A percentile compares a stretch with the other conserved stretches of the same genome.
Conservation (phyloP, 495 filamentous ascomycete species). For the Cryomyces minteri region DNA sequence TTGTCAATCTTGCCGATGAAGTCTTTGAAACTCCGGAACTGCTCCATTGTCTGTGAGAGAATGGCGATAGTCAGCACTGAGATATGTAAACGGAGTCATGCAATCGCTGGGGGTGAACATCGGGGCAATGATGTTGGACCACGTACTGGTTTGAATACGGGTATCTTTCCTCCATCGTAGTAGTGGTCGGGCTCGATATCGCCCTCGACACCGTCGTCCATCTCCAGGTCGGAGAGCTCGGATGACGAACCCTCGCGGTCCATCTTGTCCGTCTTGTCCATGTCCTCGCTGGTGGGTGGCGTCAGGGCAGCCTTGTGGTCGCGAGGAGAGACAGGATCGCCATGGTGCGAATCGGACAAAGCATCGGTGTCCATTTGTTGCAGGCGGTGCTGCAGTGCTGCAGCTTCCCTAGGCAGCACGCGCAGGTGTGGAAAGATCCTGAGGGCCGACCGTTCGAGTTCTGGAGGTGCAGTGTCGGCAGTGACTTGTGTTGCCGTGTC, state of each 20-base stretch:
- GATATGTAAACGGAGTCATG: background rate
- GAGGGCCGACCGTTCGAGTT: too few relatives aligned
- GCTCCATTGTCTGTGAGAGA: slow-evolving; percentile 51
- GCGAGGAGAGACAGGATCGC: too few relatives aligned
- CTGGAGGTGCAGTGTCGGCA: too few relatives aligned
- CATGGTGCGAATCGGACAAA: too few relatives aligned
- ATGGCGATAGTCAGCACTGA: slow-evolving; percentile 1
- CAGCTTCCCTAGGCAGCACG: too few relatives aligned
- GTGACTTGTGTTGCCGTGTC: too few relatives aligned
- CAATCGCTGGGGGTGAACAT: background rate
- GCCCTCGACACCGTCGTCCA: slow-evolving; percentile 47
- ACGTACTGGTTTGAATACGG: slow-evolving; percentile 81
- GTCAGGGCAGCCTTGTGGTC: slow-evolving; percentile 16
- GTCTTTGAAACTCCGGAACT: slow-evolving; percentile 78
- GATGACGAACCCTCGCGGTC: slow-evolving; percentile 13
- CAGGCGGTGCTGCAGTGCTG: too few relatives aligned
- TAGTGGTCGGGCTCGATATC: slow-evolving; percentile 67
- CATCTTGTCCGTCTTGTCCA: slow-evolving; percentile 12
- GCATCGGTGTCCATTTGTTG: too few relatives aligned
- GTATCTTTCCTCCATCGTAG: slow-evolving; percentile 68
- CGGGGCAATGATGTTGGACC: background rate
- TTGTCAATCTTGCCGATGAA: slow-evolving; percentile 79
- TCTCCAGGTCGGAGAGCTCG: slow-evolving; percentile 23
- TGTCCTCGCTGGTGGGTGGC: slow-evolving; percentile 24
- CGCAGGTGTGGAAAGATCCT: too few relatives aligned